A percentile compares a stretch with the other conserved stretches of the same genome.
Evolutionary conservation across 2,329 filamentous ascomycete species (phyloP).

Genomic region (Kalmusia sp.): DNA sequence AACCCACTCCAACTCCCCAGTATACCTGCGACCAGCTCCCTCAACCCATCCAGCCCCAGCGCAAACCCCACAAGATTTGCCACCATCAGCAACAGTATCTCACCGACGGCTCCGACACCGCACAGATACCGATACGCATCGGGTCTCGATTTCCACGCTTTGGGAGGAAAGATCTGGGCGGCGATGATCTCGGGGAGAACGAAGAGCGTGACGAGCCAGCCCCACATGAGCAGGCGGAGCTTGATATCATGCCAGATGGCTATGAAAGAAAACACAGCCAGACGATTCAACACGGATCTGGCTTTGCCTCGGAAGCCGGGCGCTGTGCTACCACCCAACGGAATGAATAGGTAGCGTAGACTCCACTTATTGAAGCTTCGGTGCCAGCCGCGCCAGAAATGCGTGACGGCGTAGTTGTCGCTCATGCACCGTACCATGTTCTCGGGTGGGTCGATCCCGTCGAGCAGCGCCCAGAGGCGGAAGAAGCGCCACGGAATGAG

Average conservation of each 20-base stretch:
- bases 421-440: conserved; percentile 98
- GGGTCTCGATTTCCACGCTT: conserved; percentile 73
- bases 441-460: conserved; percentile 93
- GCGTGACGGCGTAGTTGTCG: conserved; percentile 88
- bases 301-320: conserved; percentile 53
- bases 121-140: conserved; percentile 81
- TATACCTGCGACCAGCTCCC: conserved; percentile 77
- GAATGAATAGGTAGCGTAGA: conserved; percentile 91
- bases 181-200: conserved; percentile 87
- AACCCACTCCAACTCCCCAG: conserved; percentile 77
- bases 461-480: conserved; percentile 90
- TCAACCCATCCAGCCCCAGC: conserved; percentile 85
- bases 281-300: conserved; percentile 74
- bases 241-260: conserved; percentile 98
- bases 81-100: conserved; percentile 93
- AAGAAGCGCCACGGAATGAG: conserved; percentile 98
- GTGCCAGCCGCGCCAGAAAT: conserved; percentile 98
- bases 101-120: conserved; percentile 79
- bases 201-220: conserved; percentile 94
- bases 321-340: conserved; percentile 73
- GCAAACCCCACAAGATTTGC: conserved; percentile 97
- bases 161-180: conserved; percentile 73
- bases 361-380: conserved; percentile 94
- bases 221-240: conserved; percentile 89
- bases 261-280: conserved; percentile 93